These are phyloP conservation scores for Trifolium repens DNA, from an alignment of 306 rosid genomes.

Conservation along the genomic window DNA sequence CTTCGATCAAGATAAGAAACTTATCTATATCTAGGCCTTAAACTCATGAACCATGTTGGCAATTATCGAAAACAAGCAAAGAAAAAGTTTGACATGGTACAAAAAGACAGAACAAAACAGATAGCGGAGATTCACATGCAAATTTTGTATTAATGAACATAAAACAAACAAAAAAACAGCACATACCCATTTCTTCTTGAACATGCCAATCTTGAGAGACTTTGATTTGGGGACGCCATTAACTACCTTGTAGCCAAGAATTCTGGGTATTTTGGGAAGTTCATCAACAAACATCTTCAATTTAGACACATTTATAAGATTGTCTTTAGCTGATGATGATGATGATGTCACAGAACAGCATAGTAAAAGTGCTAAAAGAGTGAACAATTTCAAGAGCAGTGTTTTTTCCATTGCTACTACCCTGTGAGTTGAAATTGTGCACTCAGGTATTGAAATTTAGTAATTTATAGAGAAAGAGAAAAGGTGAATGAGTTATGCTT, in stretches of 20 bases:
- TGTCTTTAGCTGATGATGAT: constrained; percentile 47
- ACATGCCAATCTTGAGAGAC: constrained; percentile 73
- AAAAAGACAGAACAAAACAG: not conserved
- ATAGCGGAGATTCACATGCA: not conserved
- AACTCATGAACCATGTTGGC: not conserved
- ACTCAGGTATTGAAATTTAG: not conserved
- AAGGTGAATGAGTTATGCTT: not conserved
- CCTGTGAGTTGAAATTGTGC: not conserved
- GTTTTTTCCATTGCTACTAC: constrained; percentile 37
- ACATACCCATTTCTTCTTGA: constrained; percentile 72
- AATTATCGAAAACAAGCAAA: constrained; percentile 22
- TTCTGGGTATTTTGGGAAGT: constrained; percentile 65
- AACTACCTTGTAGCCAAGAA: constrained; percentile 46
- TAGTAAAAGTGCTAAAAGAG: constrained; percentile 9
- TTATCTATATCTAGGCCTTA: not conserved
- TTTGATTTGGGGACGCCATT: constrained; percentile 60
- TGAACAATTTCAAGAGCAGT: constrained; percentile 28
- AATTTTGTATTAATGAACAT: not conserved
- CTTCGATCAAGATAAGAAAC: not conserved
- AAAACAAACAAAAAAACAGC: not conserved
- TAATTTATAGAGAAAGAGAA: not conserved
- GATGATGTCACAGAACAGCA: constrained; percentile 9
- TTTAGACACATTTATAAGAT: constrained; percentile 45
- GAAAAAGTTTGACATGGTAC: constrained; percentile 1
- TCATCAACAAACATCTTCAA: constrained; percentile 75